A percentile compares a stretch with the other conserved stretches of the same genome.
These are phyloP conservation scores for Zygnema circumcarinatum DNA, from an alignment of 139 green algal species.

Conservation along the genomic window DNA sequence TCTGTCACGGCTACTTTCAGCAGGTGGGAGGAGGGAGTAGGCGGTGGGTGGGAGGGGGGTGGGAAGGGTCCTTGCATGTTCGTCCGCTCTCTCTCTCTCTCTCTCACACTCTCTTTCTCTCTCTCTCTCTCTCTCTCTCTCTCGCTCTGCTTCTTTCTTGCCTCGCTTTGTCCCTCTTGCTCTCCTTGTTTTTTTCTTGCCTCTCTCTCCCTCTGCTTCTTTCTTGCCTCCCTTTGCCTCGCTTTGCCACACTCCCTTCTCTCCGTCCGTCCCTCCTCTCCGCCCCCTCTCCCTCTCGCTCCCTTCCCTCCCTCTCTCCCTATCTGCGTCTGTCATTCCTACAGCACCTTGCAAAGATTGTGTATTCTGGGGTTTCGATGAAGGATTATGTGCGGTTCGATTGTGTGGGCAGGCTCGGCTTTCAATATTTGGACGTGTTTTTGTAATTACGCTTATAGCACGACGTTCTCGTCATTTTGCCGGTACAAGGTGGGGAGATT, in stretches of 20 bases:
- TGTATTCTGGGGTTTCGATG: too few species aligned
- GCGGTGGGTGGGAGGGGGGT: not conserved
- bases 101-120: too few species aligned
- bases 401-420: conserved; percentile 5
- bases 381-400: too few species aligned
- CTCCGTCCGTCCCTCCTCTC: not conserved
- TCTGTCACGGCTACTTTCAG: conserved; percentile 92
- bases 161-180: not conserved
- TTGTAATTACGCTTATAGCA: conserved; percentile 88
- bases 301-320: not conserved
- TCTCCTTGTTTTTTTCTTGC: not conserved
- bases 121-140: too few species aligned
- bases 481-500: conserved; percentile 80
- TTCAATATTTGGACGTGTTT: conserved; percentile 70
- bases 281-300: not conserved
- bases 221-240: not conserved
- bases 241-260: not conserved
- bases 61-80: not conserved
- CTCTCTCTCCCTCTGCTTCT: not conserved
- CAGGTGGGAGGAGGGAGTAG: conserved; percentile 67
- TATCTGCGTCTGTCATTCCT: too few species aligned
- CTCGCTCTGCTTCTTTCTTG: too few species aligned
- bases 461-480: conserved; percentile 92
- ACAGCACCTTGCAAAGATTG: too few species aligned
- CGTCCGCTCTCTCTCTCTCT: too few species aligned